Evolutionary conservation across 169 alveolate species (phyloP).

Genomic region (Eimeria praecox): DNA sequence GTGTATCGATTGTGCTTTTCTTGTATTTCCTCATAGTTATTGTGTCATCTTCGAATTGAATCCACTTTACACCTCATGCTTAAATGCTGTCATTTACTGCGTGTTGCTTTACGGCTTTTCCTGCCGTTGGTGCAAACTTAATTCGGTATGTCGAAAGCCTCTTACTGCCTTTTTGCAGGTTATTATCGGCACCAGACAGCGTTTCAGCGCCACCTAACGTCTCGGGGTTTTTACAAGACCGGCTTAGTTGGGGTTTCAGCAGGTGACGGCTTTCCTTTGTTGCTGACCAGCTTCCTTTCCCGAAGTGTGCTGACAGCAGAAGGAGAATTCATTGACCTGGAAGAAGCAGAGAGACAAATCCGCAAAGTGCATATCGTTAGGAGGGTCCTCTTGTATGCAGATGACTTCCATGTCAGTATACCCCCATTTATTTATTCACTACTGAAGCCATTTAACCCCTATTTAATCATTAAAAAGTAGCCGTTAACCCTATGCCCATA

Average conservation of each 20-base stretch:
- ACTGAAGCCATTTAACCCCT: neutral
- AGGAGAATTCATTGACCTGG: constrained; percentile 70
- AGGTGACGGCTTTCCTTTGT: constrained; percentile 34
- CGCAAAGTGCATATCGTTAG: constrained; percentile 36
- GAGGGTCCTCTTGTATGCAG: constrained; percentile 50
- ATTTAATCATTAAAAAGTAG: neutral
- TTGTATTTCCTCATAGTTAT: neutral
- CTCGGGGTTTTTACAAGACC: constrained; percentile 57
- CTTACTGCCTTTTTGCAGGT: neutral
- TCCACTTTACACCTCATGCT: no score
- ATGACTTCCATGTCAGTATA: constrained; percentile 64
- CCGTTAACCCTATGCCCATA: neutral
- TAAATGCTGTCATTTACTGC: neutral
- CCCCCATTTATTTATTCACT: neutral
- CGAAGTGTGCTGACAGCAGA: constrained; percentile 59
- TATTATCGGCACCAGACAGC: constrained; percentile 69
- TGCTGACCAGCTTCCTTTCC: constrained; percentile 34
- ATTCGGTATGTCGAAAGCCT: neutral
- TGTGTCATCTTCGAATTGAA: neutral
- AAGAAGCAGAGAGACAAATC: constrained; percentile 67
- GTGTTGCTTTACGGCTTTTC: neutral
- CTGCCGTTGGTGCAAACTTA: neutral
- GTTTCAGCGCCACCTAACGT: constrained; percentile 51
- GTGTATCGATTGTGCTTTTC: neutral
- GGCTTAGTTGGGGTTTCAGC: constrained; percentile 50